Conservation (phyloP, 78 protist genomes). For the Cavenderia fasciculata region DNA sequence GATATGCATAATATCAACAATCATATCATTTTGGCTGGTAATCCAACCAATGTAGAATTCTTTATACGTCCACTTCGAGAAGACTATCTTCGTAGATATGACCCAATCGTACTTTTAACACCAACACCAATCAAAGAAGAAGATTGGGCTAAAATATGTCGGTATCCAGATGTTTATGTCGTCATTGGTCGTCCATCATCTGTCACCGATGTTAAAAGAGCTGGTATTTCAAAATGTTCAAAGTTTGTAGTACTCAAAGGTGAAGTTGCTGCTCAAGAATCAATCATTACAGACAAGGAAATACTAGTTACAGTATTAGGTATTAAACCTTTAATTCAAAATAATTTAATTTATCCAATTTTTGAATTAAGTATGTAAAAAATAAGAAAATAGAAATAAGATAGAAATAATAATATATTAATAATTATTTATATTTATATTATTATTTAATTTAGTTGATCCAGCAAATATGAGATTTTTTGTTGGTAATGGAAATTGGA, state of each 20-base stretch:
- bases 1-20: slow-evolving; percentile 21
- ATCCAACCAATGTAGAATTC: slow-evolving; percentile 7
- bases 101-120: slow-evolving; percentile 49
- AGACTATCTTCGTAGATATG: slow-evolving; percentile 5
- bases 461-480: slow-evolving; percentile 42
- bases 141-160: slow-evolving; percentile 18
- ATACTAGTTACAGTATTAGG: slow-evolving; percentile 4
- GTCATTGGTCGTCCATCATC: slow-evolving; percentile 10
- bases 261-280: background rate
- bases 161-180: slow-evolving; percentile 22
- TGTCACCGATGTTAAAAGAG: slow-evolving; percentile 29
- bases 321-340: background rate
- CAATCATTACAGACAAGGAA: slow-evolving; percentile 36
- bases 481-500: slow-evolving; percentile 48
- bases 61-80: slow-evolving; percentile 32
- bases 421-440: background rate
- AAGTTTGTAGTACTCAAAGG: slow-evolving; percentile 3
- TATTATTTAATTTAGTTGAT: slow-evolving; percentile 24
- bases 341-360: slow-evolving; percentile 48
- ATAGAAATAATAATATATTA: background rate
- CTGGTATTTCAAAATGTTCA: slow-evolving; percentile 29
- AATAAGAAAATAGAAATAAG: background rate
- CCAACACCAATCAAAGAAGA: background rate
- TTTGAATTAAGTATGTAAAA: slow-evolving; percentile 35
- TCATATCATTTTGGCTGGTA: slow-evolving; percentile 57